Percentiles rank a stretch among this genome's conserved stretches.
phyloP scores from a whole-genome alignment of 495 filamentous ascomycete species.

The Talaromyces trachyspermus region DNA sequence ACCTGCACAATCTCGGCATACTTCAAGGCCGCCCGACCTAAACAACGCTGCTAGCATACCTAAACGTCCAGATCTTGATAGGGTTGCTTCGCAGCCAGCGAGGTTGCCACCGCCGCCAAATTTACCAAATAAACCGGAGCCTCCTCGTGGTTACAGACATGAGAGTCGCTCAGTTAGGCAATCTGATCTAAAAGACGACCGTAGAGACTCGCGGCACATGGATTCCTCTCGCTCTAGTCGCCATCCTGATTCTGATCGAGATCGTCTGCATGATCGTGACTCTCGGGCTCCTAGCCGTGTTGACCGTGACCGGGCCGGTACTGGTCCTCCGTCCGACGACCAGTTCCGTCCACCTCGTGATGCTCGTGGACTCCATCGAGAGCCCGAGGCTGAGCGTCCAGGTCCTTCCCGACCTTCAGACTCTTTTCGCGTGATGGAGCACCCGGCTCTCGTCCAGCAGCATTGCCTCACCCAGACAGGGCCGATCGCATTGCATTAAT shows the following conservation, averaged over 20 bases:
- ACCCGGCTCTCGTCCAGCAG: constrained; percentile 12
- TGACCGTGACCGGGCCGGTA: constrained; percentile 9
- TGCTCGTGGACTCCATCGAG: constrained; percentile 20
- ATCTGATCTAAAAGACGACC: constrained; percentile 32
- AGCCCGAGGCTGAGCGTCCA: constrained; percentile 29
- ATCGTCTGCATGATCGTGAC: constrained; percentile 25
- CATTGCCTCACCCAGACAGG: constrained; percentile 26
- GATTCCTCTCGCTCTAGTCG: constrained; percentile 32
- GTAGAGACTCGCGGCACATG: constrained; percentile 29
- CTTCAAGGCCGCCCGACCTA: constrained; percentile 23
- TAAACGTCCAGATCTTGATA: constrained; percentile 31
- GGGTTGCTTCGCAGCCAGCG: constrained; percentile 15
- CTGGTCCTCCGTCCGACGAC: constrained; percentile 31
- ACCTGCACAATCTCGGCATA: constrained; percentile 18
- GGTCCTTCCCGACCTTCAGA: constrained; percentile 23
- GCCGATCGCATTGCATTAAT: constrained; percentile 20
- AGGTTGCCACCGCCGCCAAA: constrained; percentile 23
- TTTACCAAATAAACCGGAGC: constrained; percentile 22
- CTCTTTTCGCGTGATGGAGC: constrained; percentile 10
- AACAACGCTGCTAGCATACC: constrained; percentile 25
- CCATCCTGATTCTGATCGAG: constrained; percentile 29
- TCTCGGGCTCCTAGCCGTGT: constrained; percentile 18
- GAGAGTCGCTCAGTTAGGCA: constrained; percentile 30
- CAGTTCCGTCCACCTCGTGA: constrained; percentile 35
- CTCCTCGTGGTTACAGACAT: constrained; percentile 13